These are phyloP conservation scores for Diaporthe velutina DNA, from an alignment of 2,329 filamentous ascomycete genomes.

Conservation along the genomic window DNA sequence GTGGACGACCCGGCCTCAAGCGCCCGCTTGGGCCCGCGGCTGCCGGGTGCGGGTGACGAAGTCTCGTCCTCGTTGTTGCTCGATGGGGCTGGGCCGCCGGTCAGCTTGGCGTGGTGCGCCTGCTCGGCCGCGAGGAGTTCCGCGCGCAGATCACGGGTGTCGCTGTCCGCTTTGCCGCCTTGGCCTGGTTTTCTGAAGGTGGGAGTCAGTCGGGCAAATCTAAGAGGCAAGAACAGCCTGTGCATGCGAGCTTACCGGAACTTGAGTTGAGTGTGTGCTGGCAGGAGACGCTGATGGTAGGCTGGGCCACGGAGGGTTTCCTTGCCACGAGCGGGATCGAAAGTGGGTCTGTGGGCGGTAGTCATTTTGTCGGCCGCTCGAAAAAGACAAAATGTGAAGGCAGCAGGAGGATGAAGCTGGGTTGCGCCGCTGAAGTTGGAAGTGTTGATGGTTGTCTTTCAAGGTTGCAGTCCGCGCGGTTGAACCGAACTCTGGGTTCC, in stretches of 20 bases:
- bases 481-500: constrained; percentile 30
- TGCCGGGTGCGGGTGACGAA: constrained; percentile 41
- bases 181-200: constrained; percentile 81
- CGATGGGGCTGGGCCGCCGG: constrained; percentile 66
- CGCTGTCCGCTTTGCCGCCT: constrained; percentile 81
- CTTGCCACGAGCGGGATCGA: constrained; percentile 95
- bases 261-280: constrained; percentile 94
- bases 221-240: constrained; percentile 35
- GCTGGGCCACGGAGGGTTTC: constrained; percentile 93
- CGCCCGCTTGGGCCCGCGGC: constrained; percentile 71
- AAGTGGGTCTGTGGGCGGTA: constrained; percentile 86
- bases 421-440: background rate
- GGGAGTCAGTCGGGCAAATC: constrained; percentile 37
- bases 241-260: constrained; percentile 68
- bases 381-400: fast-evolving
- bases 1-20: constrained; percentile 63
- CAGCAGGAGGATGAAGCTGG: background rate
- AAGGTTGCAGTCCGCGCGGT: constrained; percentile 30
- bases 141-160: constrained; percentile 82
- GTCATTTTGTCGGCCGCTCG: constrained; percentile 64
- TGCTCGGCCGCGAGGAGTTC: constrained; percentile 92
- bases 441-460: constrained; percentile 13
- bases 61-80: constrained; percentile 60
- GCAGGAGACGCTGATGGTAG: constrained; percentile 95
- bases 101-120: constrained; percentile 87